Base-by-base conservation (phyloP, 2,329 filamentous ascomycete genomes). In the Annulohypoxylon truncatum region DNA sequence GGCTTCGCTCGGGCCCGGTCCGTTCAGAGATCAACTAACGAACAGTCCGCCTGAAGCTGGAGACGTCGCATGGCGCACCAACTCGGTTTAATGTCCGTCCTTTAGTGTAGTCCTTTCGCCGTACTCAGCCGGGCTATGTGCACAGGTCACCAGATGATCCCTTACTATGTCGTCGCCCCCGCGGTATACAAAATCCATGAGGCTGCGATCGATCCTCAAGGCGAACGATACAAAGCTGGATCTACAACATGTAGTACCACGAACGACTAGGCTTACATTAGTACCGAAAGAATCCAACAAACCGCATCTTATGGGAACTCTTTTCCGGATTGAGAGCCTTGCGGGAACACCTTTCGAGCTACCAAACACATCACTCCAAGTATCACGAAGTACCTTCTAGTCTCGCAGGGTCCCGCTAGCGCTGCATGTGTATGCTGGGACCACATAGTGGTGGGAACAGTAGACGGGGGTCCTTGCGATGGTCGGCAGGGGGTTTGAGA, bases 401-500 rank as follows among this genome's bases (percentile, higher is more conserved):
- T 71, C 64, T 64, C 65, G 58, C 61, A 68, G 67, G 67, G 71
- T 70, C 61, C 64, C 64, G 52, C 67, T 67, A 69, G 50, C 44
- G 64, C 63, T 66, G 71, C 67, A 71, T 69, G 69, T 66, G 59
- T 59, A 71, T 71, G 69, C 70, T 71, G 69, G 67, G 68, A 71
- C 71, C 67, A 71, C 61, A 72, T 66, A 67, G 55, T 65, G 67
- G 66, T 72, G 69, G 71, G 65, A 69, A 63, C 56, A 56, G 63
- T 71, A 58, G 57, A 68, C 66, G 65, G 68, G 67, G 69, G 62
- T 56, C 64, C 64, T 68, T 59, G 69, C 65, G 70, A 72, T 68
- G 66, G 44, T 58, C 61, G 65, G 71, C 73, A 69, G 20, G 70
- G 73, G 72, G 66, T 70, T 58, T 38, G 44, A 74, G 66, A 74